Conservation (phyloP, 306 rosid genomes). For the Inga leiocalycina region DNA sequence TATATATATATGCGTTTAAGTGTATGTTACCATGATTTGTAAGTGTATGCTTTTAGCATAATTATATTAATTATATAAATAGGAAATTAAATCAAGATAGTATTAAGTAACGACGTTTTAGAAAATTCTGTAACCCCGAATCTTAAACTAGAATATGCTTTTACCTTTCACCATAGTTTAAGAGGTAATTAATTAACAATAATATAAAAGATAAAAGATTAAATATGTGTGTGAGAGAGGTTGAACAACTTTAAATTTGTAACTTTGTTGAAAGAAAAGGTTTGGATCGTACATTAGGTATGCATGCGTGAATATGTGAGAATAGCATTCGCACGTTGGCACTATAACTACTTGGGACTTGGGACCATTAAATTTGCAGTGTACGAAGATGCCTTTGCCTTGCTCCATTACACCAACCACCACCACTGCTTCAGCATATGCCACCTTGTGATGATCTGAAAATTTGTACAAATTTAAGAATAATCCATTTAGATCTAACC, state of each 20-base stretch:
- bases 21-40: neutral
- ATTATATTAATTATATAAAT: slow-evolving; percentile 4
- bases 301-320: slow-evolving; percentile 41
- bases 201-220: neutral
- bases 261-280: slow-evolving; percentile 30
- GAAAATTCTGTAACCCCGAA: neutral
- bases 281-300: slow-evolving; percentile 37
- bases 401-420: slow-evolving; percentile 41
- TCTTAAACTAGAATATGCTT: slow-evolving; percentile 21
- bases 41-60: slow-evolving; percentile 4
- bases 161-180: slow-evolving; percentile 7
- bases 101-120: neutral
- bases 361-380: slow-evolving; percentile 51
- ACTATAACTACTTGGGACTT: slow-evolving; percentile 1
- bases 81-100: slow-evolving; percentile 8
- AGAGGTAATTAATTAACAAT: neutral
- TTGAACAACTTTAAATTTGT: slow-evolving; percentile 20
- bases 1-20: neutral
- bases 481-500: neutral
- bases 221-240: neutral
- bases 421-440: slow-evolving; percentile 58
- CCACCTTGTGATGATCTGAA: slow-evolving; percentile 16
- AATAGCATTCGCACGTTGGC: slow-evolving; percentile 29
- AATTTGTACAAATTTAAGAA: neutral
- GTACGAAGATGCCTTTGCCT: slow-evolving; percentile 50